Base-by-base conservation (phyloP, 305 asterid species). In the Coffea humblotiana region DNA sequence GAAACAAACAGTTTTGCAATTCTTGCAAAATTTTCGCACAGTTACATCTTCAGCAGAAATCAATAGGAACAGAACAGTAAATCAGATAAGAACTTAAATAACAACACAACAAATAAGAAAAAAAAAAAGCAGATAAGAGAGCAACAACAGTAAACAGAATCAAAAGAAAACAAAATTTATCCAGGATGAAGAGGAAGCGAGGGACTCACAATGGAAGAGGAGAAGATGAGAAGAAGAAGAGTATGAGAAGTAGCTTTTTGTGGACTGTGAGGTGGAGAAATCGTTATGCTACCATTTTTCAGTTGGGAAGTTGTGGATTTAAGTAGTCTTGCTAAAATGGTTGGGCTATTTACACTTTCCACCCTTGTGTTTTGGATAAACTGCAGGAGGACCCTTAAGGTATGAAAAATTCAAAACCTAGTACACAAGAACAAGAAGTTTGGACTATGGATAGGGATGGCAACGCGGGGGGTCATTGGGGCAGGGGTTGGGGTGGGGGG, bases 211-310 rank as follows among this genome's bases (percentile, higher is more conserved):
- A 67, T 67, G 47, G 52, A 19, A 40, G 29, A 60, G 29, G 29
- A 60, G 12, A 27, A 60, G 29, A 8, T 6, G 13, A 23, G 13
- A 23, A 60, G 8, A 6, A 60, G 16, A 60, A 23, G 65, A 18
- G 21, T 3, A 19, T 52, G 27, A n/a, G 78, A 37, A 74, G 66
- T 51, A 56, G 32, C 77, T 48, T 72, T 51, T 29, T 40, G 47
- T 0, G 10, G 63, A 52, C 66, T 74, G 69, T 56, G 78, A 74
- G 78, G 78, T 74, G 69, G 78, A 74, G 66, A 68, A 37, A 74
- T 68, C 69, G 18, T 74, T 15, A 3, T 52, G 43, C 3, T 74
- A 25, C 1, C 49, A 54, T 8, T 54, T 58, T 35, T 35, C 48
- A 10, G 47, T 73, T 74, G 19, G 63, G 43, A 18, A 0, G 27